These are phyloP conservation scores for Aspergillus novofumigatus DNA, from an alignment of 2,329 filamentous ascomycete genomes.

Conservation along the genomic window DNA sequence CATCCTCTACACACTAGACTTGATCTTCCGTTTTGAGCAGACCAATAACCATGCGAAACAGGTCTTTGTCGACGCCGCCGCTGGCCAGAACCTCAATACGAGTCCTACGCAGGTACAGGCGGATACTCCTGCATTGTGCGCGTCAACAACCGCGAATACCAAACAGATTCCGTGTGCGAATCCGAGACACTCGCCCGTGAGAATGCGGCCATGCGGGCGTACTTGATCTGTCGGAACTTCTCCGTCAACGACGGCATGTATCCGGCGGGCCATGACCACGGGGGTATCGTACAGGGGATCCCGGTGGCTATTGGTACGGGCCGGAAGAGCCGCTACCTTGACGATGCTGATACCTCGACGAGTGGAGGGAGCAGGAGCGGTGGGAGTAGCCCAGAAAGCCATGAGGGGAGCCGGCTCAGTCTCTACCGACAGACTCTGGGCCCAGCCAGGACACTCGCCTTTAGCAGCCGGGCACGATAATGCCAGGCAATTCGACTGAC, in stretches of 20 bases:
- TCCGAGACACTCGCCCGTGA: constrained; percentile 81
- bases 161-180: constrained; percentile 80
- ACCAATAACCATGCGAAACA: constrained; percentile 47
- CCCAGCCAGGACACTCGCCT: constrained; percentile 23
- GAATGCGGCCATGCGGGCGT: constrained; percentile 90
- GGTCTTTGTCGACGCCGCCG: constrained; percentile 91
- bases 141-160: constrained; percentile 95
- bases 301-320: constrained; percentile 63
- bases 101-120: constrained; percentile 67
- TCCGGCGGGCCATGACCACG: constrained; percentile 52
- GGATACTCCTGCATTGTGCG: constrained; percentile 88
- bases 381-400: constrained; percentile 50
- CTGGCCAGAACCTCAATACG: constrained; percentile 88
- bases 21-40: background rate
- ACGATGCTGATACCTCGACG: constrained; percentile 42
- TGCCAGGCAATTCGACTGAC: background rate
- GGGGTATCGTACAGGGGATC: constrained; percentile 55
- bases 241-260: constrained; percentile 94
- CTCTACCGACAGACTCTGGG: constrained; percentile 18
- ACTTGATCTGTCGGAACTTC: constrained; percentile 97
- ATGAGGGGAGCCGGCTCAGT: constrained; percentile 20
- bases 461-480: constrained; percentile 14
- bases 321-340: constrained; percentile 46
- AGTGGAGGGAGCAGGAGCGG: constrained; percentile 50
- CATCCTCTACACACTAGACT: background rate